Evolutionary conservation across 805 yeast species (phyloP).

Genomic region (Yamadazyma paraphyllophila): DNA sequence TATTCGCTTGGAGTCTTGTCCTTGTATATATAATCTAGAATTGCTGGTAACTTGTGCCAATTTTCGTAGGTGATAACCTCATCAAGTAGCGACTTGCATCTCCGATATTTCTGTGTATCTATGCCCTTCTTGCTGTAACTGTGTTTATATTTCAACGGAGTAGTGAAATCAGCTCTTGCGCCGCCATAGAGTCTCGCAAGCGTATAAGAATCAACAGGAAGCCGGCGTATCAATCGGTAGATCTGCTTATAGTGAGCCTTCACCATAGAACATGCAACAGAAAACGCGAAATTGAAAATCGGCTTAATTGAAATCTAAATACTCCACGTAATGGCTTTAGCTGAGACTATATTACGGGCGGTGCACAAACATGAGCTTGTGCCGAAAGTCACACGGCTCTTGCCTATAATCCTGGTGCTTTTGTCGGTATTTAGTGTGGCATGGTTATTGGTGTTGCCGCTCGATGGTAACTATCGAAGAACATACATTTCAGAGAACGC

Average conservation of each 20-base stretch:
- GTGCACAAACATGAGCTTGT: slow-evolving; percentile 40
- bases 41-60: slow-evolving; percentile 19
- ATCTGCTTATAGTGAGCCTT: slow-evolving; percentile 20
- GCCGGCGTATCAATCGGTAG: slow-evolving; percentile 23
- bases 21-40: slow-evolving; percentile 31
- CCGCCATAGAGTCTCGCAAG: slow-evolving; percentile 7
- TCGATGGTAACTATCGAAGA: slow-evolving; percentile 75
- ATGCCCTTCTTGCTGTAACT: slow-evolving; percentile 1
- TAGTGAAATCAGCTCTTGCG: slow-evolving; percentile 14
- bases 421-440: slow-evolving; percentile 33
- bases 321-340: slow-evolving; percentile 37
- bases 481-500: slow-evolving; percentile 96
- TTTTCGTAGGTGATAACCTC: slow-evolving; percentile 28
- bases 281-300: background rate
- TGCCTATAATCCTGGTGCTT: slow-evolving; percentile 34
- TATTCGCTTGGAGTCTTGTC: slow-evolving; percentile 3
- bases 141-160: slow-evolving; percentile 4
- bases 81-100: slow-evolving; percentile 18
- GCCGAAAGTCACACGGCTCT: slow-evolving; percentile 31
- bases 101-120: slow-evolving; percentile 15
- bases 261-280: background rate
- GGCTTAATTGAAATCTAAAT: background rate
- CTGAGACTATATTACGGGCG: slow-evolving; percentile 38
- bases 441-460: slow-evolving; percentile 63
- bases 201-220: slow-evolving; percentile 27